Conservation (phyloP, 192 early-diverging fungal species). For the Backusella circina region DNA sequence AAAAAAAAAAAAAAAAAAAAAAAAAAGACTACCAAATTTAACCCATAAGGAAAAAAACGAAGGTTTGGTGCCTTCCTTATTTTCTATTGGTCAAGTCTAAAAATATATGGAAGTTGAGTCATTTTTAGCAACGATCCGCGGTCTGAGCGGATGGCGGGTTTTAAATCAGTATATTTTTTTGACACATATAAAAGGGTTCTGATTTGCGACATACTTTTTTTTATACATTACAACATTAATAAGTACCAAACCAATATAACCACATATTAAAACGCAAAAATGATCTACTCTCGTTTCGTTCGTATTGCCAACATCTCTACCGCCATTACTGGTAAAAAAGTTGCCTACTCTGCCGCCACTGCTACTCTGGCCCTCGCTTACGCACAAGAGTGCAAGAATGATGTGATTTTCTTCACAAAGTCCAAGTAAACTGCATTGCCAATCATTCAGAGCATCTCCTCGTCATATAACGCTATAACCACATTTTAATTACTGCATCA, state of each 20-base stretch:
- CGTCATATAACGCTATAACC: background rate
- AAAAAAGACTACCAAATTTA: background rate
- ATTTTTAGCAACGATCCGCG: slow-evolving; percentile 4
- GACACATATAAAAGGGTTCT: background rate
- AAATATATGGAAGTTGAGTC: slow-evolving; percentile 2
- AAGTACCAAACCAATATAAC: background rate
- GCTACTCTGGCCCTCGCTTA: slow-evolving; percentile 13
- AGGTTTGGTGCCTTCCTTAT: background rate
- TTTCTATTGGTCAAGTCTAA: background rate
- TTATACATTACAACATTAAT: background rate
- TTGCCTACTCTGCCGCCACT: background rate
- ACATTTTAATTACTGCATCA: background rate
- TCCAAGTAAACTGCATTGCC: slow-evolving; percentile 3
- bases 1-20: background rate
- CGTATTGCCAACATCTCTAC: background rate
- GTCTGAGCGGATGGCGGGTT: background rate
- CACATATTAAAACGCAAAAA: background rate
- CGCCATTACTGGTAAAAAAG: slow-evolving; percentile 1
- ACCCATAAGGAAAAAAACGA: background rate
- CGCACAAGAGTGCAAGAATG: slow-evolving; percentile 30
- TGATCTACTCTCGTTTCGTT: slow-evolving; percentile 7
- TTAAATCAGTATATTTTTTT: background rate
- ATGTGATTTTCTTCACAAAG: slow-evolving; percentile 25
- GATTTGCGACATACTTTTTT: background rate
- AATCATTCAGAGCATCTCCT: background rate